Percentiles rank a stretch among this genome's conserved stretches.
Conservation (phyloP, 345 rosid genomes). For the Salix arbutifolia region DNA sequence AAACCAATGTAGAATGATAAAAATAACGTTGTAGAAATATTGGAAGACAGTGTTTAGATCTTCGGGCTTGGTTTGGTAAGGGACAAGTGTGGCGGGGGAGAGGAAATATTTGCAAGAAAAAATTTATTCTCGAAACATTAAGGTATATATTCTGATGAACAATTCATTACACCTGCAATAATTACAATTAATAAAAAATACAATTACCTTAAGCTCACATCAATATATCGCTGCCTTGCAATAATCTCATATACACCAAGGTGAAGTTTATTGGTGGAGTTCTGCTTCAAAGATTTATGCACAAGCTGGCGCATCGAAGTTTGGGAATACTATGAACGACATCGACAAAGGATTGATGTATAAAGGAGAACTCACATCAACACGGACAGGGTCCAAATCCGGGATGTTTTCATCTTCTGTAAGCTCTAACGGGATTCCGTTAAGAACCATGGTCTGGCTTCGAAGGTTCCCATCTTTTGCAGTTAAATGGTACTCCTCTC, state of each 20-base stretch:
- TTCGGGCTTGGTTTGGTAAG: too few species aligned
- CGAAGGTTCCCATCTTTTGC: conserved; percentile 57
- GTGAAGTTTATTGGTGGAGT: not conserved
- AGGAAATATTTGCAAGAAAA: too few species aligned
- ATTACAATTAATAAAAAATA: conserved; percentile 5
- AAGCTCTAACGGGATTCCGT: conserved; percentile 62
- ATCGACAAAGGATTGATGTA: conserved; percentile 54
- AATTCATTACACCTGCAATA: not conserved
- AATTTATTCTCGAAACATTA: too few species aligned
- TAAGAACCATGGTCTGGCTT: conserved; percentile 70
- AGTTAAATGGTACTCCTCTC: conserved; percentile 92
- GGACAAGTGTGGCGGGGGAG: too few species aligned
- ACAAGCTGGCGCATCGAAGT: conserved; percentile 74
- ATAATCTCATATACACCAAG: not conserved
- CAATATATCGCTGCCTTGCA: not conserved
- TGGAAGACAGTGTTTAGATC: too few species aligned
- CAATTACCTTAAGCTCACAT: conserved; percentile 1
- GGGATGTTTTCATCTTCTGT: conserved; percentile 55
- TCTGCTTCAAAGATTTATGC: conserved; percentile 21
- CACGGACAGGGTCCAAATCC: conserved; percentile 47
- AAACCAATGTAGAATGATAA: too few species aligned
- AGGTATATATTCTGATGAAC: not conserved
- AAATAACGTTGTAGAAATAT: too few species aligned
- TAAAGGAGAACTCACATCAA: conserved; percentile 44
- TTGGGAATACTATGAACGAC: conserved; percentile 71